These are phyloP conservation scores for Camelina laxa DNA, from an alignment of 345 rosid genomes.

Conservation along the genomic window DNA sequence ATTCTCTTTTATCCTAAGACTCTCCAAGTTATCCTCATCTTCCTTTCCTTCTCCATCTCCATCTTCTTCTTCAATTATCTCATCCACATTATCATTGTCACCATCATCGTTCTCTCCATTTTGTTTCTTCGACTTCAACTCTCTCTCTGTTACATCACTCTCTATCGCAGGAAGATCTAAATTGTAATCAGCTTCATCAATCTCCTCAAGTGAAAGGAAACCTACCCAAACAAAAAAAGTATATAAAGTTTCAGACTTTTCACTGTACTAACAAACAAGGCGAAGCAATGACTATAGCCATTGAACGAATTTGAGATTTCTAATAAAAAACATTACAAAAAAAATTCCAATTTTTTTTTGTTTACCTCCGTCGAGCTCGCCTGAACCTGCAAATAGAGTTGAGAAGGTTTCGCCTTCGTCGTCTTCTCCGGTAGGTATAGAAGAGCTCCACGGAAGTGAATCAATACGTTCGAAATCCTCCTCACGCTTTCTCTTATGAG, in stretches of 20 bases:
- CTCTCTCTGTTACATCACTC: conserved; percentile 43
- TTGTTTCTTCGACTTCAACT: conserved; percentile 46
- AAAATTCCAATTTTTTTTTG: neutral
- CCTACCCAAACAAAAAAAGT: conserved; percentile 52
- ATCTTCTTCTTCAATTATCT: conserved; percentile 34
- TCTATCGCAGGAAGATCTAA: conserved; percentile 49
- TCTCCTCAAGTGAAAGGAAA: conserved; percentile 91
- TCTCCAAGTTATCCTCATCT: conserved; percentile 30
- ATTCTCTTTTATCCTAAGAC: conserved; percentile 47
- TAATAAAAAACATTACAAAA: too few relatives aligned
- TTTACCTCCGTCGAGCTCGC: conserved; percentile 82
- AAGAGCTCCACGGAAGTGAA: conserved; percentile 63
- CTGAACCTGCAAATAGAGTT: conserved; percentile 59
- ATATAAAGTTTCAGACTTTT: conserved; percentile 26
- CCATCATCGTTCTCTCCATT: conserved; percentile 39
- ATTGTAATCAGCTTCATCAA: conserved; percentile 73
- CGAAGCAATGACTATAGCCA: conserved; percentile 10
- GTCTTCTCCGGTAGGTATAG: conserved; percentile 54
- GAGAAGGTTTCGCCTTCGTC: conserved; percentile 53
- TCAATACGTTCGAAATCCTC: conserved; percentile 55
- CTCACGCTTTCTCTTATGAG: conserved; percentile 46
- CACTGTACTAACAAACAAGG: conserved; percentile 2
- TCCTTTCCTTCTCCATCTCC: conserved; percentile 16
- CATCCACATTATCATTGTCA: conserved; percentile 40
- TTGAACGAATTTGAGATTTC: conserved; percentile 5